These are phyloP conservation scores for Ajuga chamaepitys DNA, from an alignment of 257 asterid genomes.

Conservation along the genomic window DNA sequence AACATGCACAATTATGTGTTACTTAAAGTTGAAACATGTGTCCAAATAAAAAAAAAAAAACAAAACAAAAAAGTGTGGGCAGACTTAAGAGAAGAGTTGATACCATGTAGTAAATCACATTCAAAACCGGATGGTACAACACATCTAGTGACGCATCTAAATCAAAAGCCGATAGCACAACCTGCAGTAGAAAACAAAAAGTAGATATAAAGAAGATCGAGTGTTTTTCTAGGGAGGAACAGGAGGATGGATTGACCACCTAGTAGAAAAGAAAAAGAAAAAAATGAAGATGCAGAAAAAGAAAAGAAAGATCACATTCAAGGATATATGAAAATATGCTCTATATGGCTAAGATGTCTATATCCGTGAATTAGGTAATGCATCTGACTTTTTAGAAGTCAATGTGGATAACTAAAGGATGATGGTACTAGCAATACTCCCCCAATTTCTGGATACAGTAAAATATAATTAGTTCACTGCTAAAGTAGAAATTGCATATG, in stretches of 20 bases:
- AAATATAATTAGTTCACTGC: not conserved
- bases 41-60: too few relatives aligned
- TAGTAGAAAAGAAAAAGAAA: not conserved
- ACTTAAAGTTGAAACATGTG: not conserved
- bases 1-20: not conserved
- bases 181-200: conserved; percentile 33
- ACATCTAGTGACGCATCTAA: conserved; percentile 71
- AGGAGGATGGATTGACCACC: not conserved
- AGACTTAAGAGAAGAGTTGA: not conserved
- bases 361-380: not conserved
- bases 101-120: conserved; percentile 80
- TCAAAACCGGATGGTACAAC: conserved; percentile 73
- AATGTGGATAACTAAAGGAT: not conserved
- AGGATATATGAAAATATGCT: not conserved
- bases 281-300: too few relatives aligned
- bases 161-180: conserved; percentile 74
- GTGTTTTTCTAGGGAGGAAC: not conserved
- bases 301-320: not conserved
- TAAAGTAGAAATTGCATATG: not conserved
- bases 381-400: not conserved
- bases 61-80: too few relatives aligned
- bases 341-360: not conserved
- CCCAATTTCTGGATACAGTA: not conserved
- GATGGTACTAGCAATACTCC: not conserved
- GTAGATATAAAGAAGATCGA: not conserved